Conservation (phyloP, 2,329 filamentous ascomycete species). For the Xylariaceae sp. region DNA sequence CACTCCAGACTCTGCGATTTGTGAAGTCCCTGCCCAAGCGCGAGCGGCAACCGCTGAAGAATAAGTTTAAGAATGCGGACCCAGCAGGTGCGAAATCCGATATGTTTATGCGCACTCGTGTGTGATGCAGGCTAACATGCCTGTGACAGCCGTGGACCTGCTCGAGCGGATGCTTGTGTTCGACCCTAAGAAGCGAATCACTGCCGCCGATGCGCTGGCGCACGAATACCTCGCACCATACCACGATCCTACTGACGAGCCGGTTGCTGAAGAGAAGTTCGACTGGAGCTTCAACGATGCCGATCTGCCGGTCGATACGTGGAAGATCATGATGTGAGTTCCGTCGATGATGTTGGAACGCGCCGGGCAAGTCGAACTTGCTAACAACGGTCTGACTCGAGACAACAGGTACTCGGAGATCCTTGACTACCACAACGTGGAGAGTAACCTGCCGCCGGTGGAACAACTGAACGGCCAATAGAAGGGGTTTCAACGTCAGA, state of each 20-base stretch:
- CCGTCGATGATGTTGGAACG: too few relatives aligned
- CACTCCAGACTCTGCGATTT: constrained; percentile 91
- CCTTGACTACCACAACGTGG: constrained; percentile 95
- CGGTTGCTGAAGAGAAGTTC: constrained; percentile 92
- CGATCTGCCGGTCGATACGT: constrained; percentile 95
- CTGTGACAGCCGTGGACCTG: constrained; percentile 65
- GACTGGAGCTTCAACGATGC: constrained; percentile 99
- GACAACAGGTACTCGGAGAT: constrained; percentile 88
- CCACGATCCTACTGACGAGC: constrained; percentile 95
- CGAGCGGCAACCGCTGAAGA: constrained; percentile 73
- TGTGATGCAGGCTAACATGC: constrained; percentile 2
- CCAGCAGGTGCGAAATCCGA: constrained; percentile 52
- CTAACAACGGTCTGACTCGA: constrained; percentile 15
- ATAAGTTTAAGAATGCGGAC: constrained; percentile 96
- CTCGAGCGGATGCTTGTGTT: constrained; percentile 97
- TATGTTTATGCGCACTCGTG: not conserved
- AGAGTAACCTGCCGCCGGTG: constrained; percentile 38
- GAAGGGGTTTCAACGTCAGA: constrained; percentile 8
- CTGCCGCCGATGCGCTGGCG: constrained; percentile 74
- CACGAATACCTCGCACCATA: constrained; percentile 95
- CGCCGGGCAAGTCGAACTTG: constrained; percentile 3
- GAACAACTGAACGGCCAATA: constrained; percentile 34
- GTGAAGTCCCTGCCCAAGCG: constrained; percentile 95
- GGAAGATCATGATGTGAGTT: constrained; percentile 99
- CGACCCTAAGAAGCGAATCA: constrained; percentile 92